A percentile compares a stretch with the other conserved stretches of the same genome.
Conservation (phyloP, 768 basidiomycete genomes). For the Lyophyllum shimeji region DNA sequence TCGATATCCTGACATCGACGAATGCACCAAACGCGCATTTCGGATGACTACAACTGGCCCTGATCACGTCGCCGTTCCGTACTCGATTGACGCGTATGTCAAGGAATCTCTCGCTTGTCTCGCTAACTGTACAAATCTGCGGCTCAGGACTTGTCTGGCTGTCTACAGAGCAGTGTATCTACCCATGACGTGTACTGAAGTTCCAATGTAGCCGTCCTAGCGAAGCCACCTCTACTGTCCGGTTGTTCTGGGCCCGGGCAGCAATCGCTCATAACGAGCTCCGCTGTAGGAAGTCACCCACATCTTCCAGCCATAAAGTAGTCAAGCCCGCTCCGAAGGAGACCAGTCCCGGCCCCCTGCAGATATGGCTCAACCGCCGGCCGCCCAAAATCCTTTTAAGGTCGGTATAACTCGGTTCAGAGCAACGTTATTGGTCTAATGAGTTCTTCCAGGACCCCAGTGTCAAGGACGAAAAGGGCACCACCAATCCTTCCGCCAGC, state of each 20-base stretch:
- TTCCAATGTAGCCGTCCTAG: neutral
- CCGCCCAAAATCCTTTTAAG: slow-evolving; percentile 6
- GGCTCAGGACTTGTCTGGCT: neutral
- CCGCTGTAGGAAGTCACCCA: neutral
- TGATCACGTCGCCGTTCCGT: neutral
- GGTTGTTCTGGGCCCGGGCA: neutral
- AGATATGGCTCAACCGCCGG: slow-evolving; percentile 1
- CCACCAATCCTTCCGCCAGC: neutral
- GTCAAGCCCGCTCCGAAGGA: neutral
- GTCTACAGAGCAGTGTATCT: neutral
- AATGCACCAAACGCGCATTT: neutral
- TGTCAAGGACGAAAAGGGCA: slow-evolving; percentile 5
- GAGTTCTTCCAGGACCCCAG: neutral
- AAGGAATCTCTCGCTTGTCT: neutral
- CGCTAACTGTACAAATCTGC: neutral
- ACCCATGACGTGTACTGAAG: neutral
- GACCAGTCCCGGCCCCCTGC: neutral
- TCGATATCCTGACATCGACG: neutral
- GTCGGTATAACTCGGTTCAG: neutral
- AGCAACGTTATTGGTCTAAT: neutral
- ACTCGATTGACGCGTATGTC: neutral
- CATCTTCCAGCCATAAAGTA: neutral
- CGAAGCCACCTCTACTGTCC: slow-evolving; percentile 3
- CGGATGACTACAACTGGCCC: neutral
- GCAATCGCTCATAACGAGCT: slow-evolving; percentile 40